Evolutionary conservation across 805 yeast genomes (phyloP).

Genomic region (Nakazawaea ernobii): DNA sequence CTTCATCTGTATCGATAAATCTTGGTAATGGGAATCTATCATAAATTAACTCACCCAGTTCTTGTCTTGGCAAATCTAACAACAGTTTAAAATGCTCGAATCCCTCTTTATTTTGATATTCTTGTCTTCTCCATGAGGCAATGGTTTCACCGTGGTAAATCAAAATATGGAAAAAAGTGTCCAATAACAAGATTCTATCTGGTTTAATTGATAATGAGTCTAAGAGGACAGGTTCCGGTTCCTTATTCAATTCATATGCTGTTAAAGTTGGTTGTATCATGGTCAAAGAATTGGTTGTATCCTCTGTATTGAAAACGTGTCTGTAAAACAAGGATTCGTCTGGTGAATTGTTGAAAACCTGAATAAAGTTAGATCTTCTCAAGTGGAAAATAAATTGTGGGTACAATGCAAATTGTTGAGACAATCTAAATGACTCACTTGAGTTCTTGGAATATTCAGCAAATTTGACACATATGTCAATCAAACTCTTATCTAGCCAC

Average conservation of each 20-base stretch:
- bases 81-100: constrained; percentile 55
- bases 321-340: constrained; percentile 66
- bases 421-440: constrained; percentile 42
- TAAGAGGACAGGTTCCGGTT: constrained; percentile 58
- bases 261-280: constrained; percentile 70
- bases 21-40: constrained; percentile 71
- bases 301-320: constrained; percentile 58
- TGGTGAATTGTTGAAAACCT: constrained; percentile 65
- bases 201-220: constrained; percentile 60
- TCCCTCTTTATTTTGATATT: constrained; percentile 57
- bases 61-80: constrained; percentile 55
- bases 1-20: constrained; percentile 68
- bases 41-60: constrained; percentile 57
- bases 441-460: constrained; percentile 43
- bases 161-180: constrained; percentile 64
- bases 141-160: constrained; percentile 63
- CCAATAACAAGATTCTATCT: constrained; percentile 50
- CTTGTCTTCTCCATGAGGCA: constrained; percentile 61
- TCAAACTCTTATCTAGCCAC: constrained; percentile 43
- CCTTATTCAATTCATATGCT: constrained; percentile 48
- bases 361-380: constrained; percentile 60
- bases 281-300: constrained; percentile 50
- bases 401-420: constrained; percentile 43
- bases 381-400: constrained; percentile 68
- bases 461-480: constrained; percentile 41